Base-by-base conservation (phyloP, 805 yeast genomes). In the Citeromyces nyonsensis region DNA sequence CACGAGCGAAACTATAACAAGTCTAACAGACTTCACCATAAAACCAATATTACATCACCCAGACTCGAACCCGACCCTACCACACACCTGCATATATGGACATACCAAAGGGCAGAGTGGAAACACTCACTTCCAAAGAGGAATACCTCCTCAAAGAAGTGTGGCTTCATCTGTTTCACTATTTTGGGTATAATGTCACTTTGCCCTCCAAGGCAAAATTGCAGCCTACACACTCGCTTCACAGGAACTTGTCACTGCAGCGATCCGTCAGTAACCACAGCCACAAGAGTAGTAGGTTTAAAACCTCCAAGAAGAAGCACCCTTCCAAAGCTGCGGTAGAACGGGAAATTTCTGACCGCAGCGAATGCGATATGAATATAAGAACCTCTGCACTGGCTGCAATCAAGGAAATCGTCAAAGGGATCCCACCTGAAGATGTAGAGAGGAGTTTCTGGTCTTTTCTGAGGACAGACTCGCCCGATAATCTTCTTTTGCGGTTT, bases 401-500 rank as follows among this genome's bases (percentile, higher is more conserved):
- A 44, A 54, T 73, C 35, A 69, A 69, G 40, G 55, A 64, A 2
- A 55, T 72, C 1, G 48, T 77, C 33, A 57, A 65, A 34, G 67
- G 63, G 30, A 51, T 74, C 37, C 61, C 72, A 15, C 68, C 77
- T 0, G 61, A 60, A 14, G 62, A 60, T 13, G 45, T 73, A 6
- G 68, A 69, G 38, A 51, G 51, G 6, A 63, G 66, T 39, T 61
- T 74, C 47, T 69, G 79, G 77, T 48, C 57, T 28, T 61, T 74
- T 62, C 45, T 73, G 32, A 73, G 88, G 54, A 66, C 73, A 28
- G 97, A 88, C 50, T 63, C 76, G 30, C 80, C 93, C 3, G 99
- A 91, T 52, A 77, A 80, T 44, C 53, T 76, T 41, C 32, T 83
- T 22, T 61, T 86, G 45, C 67, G 94, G 44, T 86, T 78, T 45